Percentiles rank a stretch among this genome's conserved stretches.
phyloP scores from a whole-genome alignment of 1,284 basidiomycete species.

The Anthracocystis walkeri region DNA sequence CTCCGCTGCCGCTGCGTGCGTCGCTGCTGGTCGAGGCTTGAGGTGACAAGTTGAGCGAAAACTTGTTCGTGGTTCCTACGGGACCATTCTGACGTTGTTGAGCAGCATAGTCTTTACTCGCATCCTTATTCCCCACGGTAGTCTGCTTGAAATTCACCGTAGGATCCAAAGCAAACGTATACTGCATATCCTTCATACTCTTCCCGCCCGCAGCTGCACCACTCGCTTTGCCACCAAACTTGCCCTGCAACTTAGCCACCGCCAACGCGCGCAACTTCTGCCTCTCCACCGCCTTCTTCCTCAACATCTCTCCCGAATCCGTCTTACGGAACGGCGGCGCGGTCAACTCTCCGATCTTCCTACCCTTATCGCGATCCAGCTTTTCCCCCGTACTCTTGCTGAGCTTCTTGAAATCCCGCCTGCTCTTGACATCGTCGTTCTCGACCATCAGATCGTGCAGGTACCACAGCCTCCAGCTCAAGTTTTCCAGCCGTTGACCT shows the following conservation, averaged over 20 bases:
- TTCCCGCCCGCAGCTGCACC: slow-evolving; percentile 24
- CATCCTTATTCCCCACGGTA: slow-evolving; percentile 40
- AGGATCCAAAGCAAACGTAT: slow-evolving; percentile 41
- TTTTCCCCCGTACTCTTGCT: slow-evolving; percentile 50
- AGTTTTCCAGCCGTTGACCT: slow-evolving; percentile 61
- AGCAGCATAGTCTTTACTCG: slow-evolving; percentile 31
- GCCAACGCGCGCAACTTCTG: slow-evolving; percentile 51
- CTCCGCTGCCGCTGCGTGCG: slow-evolving; percentile 7
- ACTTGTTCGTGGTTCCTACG: slow-evolving; percentile 45
- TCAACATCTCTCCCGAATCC: slow-evolving; percentile 48
- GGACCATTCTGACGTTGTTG: slow-evolving; percentile 35
- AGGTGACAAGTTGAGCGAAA: slow-evolving; percentile 37
- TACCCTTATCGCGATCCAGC: slow-evolving; percentile 52
- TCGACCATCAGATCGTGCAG: slow-evolving; percentile 54
- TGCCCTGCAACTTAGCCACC: slow-evolving; percentile 47
- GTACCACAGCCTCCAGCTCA: slow-evolving; percentile 61
- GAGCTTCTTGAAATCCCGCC: slow-evolving; percentile 46
- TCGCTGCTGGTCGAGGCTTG: slow-evolving; percentile 12
- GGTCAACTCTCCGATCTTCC: slow-evolving; percentile 47
- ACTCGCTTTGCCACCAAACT: slow-evolving; percentile 13
- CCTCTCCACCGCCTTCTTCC: slow-evolving; percentile 44
- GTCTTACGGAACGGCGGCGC: slow-evolving; percentile 52
- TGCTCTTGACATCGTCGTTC: slow-evolving; percentile 49
- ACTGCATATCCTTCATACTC: slow-evolving; percentile 51
- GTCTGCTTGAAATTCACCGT: slow-evolving; percentile 51